phyloP scores from a whole-genome alignment of 495 filamentous ascomycete genomes.

The Evansstolkia leycettana region DNA sequence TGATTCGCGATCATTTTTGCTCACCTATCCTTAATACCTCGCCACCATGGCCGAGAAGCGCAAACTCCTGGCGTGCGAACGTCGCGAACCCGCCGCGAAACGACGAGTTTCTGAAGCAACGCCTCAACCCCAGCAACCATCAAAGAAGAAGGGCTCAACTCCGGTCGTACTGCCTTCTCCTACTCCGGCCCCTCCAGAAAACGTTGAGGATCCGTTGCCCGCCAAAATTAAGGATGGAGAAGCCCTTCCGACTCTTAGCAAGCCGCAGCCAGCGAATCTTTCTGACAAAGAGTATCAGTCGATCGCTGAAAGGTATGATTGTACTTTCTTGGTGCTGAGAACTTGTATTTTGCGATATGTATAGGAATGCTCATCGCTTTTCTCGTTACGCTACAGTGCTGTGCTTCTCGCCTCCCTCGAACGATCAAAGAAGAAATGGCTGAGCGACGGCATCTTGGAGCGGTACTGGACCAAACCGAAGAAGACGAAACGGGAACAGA shows the following conservation, averaged over 20 bases:
- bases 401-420: slow-evolving; percentile 73
- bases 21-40: background rate
- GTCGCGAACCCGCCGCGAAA: slow-evolving; percentile 35
- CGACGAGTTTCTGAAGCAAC: slow-evolving; percentile 33
- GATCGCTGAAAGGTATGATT: slow-evolving; percentile 65
- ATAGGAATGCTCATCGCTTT: background rate
- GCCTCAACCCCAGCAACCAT: slow-evolving; percentile 15
- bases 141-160: slow-evolving; percentile 28
- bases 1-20: background rate
- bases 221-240: slow-evolving; percentile 53
- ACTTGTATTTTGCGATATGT: background rate
- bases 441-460: slow-evolving; percentile 77
- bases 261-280: slow-evolving; percentile 53
- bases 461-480: slow-evolving; percentile 88
- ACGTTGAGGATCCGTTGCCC: slow-evolving; percentile 45
- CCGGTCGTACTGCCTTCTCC: slow-evolving; percentile 14
- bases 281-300: slow-evolving; percentile 63
- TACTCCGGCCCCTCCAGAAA: slow-evolving; percentile 15
- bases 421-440: slow-evolving; percentile 81
- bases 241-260: slow-evolving; percentile 59
- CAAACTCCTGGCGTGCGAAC: slow-evolving; percentile 29
- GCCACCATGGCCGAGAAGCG: slow-evolving; percentile 34
- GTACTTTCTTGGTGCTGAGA: background rate
- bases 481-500: slow-evolving; percentile 61
- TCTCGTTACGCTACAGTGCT: slow-evolving; percentile 40